phyloP scores from a whole-genome alignment of 371 early-diverging fungal genomes.

The Mucor lusitanicus region DNA sequence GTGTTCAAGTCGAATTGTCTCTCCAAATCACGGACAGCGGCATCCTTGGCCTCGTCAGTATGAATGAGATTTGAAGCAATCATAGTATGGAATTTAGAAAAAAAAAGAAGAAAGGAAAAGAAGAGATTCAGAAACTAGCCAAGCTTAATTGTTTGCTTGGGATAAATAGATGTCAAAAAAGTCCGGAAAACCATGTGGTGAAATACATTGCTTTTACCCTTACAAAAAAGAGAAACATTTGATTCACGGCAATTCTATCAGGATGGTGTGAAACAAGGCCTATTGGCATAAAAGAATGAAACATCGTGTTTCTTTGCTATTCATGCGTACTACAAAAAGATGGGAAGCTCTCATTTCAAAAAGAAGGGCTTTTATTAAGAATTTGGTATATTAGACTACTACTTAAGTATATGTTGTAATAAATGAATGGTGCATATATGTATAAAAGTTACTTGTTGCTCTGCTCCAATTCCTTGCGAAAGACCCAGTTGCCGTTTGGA shows the following conservation, averaged over 20 bases:
- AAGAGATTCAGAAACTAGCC: not conserved
- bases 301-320: not conserved
- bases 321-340: too few species aligned
- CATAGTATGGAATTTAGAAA: not conserved
- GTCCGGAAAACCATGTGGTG: not conserved
- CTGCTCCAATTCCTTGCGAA: not conserved
- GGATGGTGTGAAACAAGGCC: not conserved
- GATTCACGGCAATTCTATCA: not conserved
- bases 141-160: not conserved
- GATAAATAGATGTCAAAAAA: not conserved
- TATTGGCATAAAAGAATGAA: not conserved
- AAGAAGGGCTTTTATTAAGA: not conserved
- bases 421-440: not conserved
- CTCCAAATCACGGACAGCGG: slow-evolving; percentile 12
- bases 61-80: not conserved
- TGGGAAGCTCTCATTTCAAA: not conserved
- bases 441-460: not conserved
- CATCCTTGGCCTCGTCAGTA: slow-evolving; percentile 13
- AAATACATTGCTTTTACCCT: not conserved
- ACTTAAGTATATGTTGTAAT: not conserved
- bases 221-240: not conserved
- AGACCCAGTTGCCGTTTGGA: slow-evolving; percentile 12
- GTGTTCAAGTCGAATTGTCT: slow-evolving; percentile 17
- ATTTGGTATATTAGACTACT: not conserved
- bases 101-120: slow-evolving; percentile 1